Evolutionary conservation across 441 rosid species (phyloP).

Genomic region (Croton laevigatus): DNA sequence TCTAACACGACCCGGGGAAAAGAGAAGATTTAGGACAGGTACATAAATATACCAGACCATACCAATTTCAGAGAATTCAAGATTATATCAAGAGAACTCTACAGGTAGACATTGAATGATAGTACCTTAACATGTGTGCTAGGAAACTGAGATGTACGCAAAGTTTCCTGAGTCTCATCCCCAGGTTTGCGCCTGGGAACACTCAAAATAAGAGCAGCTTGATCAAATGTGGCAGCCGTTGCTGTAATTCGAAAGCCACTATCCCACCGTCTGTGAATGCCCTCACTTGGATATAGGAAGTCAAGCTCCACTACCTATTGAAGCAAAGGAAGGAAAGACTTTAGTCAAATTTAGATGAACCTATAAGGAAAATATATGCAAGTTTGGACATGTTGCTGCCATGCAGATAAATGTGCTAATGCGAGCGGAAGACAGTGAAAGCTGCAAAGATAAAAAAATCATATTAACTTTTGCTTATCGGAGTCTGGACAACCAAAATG

Average conservation of each 20-base stretch:
- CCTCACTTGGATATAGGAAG: constrained; percentile 98
- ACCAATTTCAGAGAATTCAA: not conserved
- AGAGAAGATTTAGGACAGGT: not conserved
- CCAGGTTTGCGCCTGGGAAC: constrained; percentile 85
- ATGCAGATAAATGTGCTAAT: not conserved
- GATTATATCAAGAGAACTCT: not conserved
- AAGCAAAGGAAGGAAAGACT: constrained; percentile 16
- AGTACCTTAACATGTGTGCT: constrained; percentile 94
- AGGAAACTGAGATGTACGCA: constrained; percentile 96
- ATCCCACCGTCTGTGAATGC: constrained; percentile 97
- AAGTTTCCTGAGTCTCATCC: constrained; percentile 95
- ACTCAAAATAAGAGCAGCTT: constrained; percentile 91
- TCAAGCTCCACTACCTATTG: constrained; percentile 93
- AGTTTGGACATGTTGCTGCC: too few relatives aligned
- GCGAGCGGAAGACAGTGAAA: too few relatives aligned
- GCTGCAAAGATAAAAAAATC: not conserved
- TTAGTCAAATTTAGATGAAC: not conserved
- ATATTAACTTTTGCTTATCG: not conserved
- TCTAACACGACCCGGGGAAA: too few relatives aligned
- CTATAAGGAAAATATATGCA: not conserved
- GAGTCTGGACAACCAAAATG: not conserved
- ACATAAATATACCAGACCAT: not conserved
- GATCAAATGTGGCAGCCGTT: constrained; percentile 93
- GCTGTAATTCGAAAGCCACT: constrained; percentile 86
- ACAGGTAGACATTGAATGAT: not conserved